Conservation (phyloP, 2,329 filamentous ascomycete species). For the Neofusicoccum ribis region DNA sequence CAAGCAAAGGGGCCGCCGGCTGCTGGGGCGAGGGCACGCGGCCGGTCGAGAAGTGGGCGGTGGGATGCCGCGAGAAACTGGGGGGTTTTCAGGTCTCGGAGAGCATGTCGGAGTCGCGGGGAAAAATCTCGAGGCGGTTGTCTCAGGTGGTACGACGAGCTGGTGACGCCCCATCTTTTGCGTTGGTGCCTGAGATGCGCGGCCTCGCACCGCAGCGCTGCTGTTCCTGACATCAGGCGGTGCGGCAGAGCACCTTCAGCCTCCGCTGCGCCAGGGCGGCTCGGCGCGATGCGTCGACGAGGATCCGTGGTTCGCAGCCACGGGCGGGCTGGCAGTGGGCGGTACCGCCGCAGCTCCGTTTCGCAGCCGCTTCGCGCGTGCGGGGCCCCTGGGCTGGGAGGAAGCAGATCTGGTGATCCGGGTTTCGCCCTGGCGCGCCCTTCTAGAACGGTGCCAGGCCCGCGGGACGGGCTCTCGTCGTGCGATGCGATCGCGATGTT, state of each 20-base stretch:
- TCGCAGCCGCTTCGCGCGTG: not conserved
- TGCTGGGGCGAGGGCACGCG: not conserved
- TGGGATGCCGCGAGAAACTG: not conserved
- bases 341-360: not conserved
- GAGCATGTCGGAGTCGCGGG: not conserved
- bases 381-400: not conserved
- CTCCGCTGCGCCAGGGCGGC: not conserved
- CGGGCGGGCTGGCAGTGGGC: not conserved
- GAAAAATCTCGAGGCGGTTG: slow-evolving; percentile 11
- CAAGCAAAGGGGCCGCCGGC: not conserved
- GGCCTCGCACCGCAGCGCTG: not conserved
- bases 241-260: not conserved
- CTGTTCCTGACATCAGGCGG: not conserved
- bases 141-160: slow-evolving; percentile 17
- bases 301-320: not conserved
- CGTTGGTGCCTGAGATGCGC: not conserved
- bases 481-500: not conserved
- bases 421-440: not conserved
- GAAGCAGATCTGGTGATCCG: not conserved
- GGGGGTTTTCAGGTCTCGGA: not conserved
- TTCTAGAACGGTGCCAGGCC: not conserved
- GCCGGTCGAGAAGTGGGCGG: not conserved
- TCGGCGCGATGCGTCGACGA: not conserved
- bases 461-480: not conserved
- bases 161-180: slow-evolving; percentile 13